Evolutionary conservation across 306 rosid species (phyloP), one percentile per base, ranked within the genome.

Genomic region (Inga laurina): DNA sequence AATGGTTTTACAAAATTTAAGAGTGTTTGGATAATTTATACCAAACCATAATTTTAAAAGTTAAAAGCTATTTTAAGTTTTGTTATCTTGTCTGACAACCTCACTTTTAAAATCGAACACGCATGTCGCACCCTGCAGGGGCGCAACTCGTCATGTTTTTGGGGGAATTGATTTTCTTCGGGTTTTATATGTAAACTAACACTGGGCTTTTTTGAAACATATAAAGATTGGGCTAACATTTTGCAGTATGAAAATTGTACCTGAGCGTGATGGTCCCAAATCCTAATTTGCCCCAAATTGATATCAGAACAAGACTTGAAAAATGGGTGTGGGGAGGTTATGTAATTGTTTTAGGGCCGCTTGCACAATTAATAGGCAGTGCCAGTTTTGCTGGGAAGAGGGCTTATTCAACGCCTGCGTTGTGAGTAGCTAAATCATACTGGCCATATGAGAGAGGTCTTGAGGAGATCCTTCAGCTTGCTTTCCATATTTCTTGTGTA

Each of bases 391-490:
- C 1, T 18, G 1, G 14, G 65, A 59, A 2, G n/a, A 37, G 48
- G 22, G 27, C 35, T 7, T 35, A 35, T 35, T 67, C 39, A 16
- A 35, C 18, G 24, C 37, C 9, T 22, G 8, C 27, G n/a, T 12
- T 21, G 1, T 57, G 30, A 15, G 22, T 3, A 0, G 2, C 62
- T 52, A 52, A 6, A 8, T 5, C 8, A 57, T 16, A 57, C 2
- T 7, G 64, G 10, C 8, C 30, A 4, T 14, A 2, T 19, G 65
- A n/a, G 32, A 16, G 41, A 35, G 22, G 83, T 82, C 70, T 72
- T 86, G 46, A 89, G 82, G 74, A 90, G 84, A 84, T 86, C 92
- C 82, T 72, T 71, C 77, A 71, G 87, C 71, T 81, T 73, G 81
- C 81, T 87, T 81, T 82, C 90, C 68, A 56, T 77, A 49, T 68